Evolutionary conservation across 441 rosid genomes (phyloP), one percentile per base, ranked within the genome.

Genomic region (Breynia disticha): DNA sequence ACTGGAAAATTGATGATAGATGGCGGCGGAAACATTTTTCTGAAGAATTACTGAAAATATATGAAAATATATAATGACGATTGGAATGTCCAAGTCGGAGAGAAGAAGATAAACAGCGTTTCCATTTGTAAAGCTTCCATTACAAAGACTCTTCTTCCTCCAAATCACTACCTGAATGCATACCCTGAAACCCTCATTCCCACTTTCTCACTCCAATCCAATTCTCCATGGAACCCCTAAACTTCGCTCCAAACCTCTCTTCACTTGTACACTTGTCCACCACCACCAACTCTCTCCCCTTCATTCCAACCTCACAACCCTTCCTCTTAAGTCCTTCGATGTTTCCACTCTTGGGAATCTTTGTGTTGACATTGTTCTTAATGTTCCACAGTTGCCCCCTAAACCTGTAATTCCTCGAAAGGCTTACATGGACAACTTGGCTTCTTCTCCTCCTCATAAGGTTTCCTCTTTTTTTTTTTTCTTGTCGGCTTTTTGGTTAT

Each of bases 311-410:
- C 53, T 50, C 55, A 55, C 70, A 14, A 70, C 61, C 51, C 35
- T 56, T 11, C 75, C 59, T 16, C 60, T 68, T 10, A 84, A 82
- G 66, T 76, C 70, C 57, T 62, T 81, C 59, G 98, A 93, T 58
- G 86, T 93, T 48, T 74, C 97, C 21, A 84, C 98, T 12, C 72
- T 93, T 2, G 97, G 97, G 32, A 89, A 86, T 74, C 95, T 89
- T 66, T 93, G 97, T 62, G 90, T 93, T 15, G 98, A 89, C 74
- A 78, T 93, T 53, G 90, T 93, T 48, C 93, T 93, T 66, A 74
- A 72, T 58, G 95, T 93, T 74, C 79, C 83, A 46, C 59, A 79
- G 51, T 65, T 93, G 73, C 98, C 98, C 3, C 96, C 96, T 9
- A 72, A 73, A 10, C 68, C 86, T 4, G 69, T 50, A 5, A 71